phyloP scores from a whole-genome alignment of 1,139 yeast genomes.

The Diutina rugosa region DNA sequence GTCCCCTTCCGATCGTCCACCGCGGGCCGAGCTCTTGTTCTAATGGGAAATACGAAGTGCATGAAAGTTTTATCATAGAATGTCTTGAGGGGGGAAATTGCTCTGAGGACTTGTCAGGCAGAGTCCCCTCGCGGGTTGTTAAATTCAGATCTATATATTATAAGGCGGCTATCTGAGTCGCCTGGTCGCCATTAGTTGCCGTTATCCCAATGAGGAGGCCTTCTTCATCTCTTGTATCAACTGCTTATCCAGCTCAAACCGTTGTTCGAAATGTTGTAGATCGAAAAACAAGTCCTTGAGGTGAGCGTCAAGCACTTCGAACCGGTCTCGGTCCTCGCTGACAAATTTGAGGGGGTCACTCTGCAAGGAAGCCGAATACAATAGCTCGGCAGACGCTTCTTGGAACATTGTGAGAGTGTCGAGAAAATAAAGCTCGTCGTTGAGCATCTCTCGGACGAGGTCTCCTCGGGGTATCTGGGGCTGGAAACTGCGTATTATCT shows the following conservation, averaged over 20 bases:
- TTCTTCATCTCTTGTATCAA: background rate
- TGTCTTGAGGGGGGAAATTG: background rate
- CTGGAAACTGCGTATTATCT: background rate
- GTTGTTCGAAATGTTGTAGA: background rate
- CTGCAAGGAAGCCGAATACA: background rate
- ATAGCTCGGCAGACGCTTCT: background rate
- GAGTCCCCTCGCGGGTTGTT: background rate
- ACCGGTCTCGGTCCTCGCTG: background rate
- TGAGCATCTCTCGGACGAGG: background rate
- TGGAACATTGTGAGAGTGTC: background rate
- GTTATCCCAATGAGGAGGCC: background rate
- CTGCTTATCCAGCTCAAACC: background rate
- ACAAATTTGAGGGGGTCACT: background rate
- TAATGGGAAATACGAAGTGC: background rate
- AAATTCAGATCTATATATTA: background rate
- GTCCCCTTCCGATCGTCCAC: background rate
- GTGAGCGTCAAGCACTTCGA: background rate
- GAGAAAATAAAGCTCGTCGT: background rate
- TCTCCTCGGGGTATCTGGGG: background rate
- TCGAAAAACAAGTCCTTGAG: background rate
- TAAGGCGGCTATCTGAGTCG: background rate
- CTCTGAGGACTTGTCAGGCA: background rate
- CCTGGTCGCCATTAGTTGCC: background rate
- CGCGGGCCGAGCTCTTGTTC: background rate
- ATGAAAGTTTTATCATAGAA: background rate